Conservation (phyloP, 495 filamentous ascomycete species). For the Aspergillus mulundensis region DNA sequence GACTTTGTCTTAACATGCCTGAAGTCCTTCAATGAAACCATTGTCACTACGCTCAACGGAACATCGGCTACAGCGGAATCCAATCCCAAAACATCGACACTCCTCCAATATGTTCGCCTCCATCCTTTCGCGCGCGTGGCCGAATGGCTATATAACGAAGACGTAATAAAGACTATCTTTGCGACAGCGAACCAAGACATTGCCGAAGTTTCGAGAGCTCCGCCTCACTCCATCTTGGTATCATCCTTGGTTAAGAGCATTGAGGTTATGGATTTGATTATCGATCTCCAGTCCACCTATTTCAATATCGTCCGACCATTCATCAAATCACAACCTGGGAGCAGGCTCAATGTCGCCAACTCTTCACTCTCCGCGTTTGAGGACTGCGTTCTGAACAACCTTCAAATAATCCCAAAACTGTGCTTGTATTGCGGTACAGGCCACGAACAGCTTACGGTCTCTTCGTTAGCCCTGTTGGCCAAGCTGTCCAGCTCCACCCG, state of each 20-base stretch:
- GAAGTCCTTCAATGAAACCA: constrained; percentile 82
- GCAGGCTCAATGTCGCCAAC: constrained; percentile 56
- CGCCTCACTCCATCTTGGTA: constrained; percentile 69
- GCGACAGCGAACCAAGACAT: constrained; percentile 69
- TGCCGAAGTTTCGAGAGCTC: constrained; percentile 58
- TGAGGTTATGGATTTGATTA: constrained; percentile 71
- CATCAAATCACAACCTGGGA: constrained; percentile 54
- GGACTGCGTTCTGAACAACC: constrained; percentile 79
- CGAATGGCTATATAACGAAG: constrained; percentile 96
- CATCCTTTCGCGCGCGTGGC: constrained; percentile 91
- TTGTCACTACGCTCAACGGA: constrained; percentile 75
- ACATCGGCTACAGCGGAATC: constrained; percentile 68
- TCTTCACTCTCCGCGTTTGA: constrained; percentile 79
- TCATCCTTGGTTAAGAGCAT: constrained; percentile 69
- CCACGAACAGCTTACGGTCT: constrained; percentile 68
- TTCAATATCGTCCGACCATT: constrained; percentile 77
- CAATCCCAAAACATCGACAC: constrained; percentile 62
- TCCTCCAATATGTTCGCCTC: constrained; percentile 72
- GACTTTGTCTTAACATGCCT: constrained; percentile 73
- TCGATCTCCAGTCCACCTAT: constrained; percentile 88
- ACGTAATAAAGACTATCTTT: constrained; percentile 75
- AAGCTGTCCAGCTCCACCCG: constrained; percentile 79
- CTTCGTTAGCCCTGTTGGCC: constrained; percentile 73
- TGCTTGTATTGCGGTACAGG: constrained; percentile 80
- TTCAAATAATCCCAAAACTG: constrained; percentile 69